A percentile compares a stretch with the other conserved stretches of the same genome.
Evolutionary conservation across 2,329 filamentous ascomycete species (phyloP).

Genomic region (Cordyceps cicadae): DNA sequence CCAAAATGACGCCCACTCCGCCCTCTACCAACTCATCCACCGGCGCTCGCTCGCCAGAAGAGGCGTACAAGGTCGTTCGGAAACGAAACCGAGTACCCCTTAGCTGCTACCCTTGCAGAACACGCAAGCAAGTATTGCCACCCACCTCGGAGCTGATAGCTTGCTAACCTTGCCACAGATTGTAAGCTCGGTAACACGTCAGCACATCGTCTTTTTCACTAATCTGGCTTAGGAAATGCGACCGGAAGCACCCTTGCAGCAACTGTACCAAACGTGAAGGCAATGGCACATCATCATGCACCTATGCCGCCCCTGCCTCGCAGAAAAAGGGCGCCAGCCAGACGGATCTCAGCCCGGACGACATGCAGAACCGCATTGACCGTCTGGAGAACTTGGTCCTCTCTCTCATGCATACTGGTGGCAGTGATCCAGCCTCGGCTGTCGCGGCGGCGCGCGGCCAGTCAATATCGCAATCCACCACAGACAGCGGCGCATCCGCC

Average conservation of each 20-base stretch:
- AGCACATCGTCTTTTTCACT: conserved; percentile 2
- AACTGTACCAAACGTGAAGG: conserved; percentile 91
- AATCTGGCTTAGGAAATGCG: conserved; percentile 68
- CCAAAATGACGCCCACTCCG: conserved; percentile 63
- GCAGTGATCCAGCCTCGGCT: conserved; percentile 37
- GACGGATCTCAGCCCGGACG: conserved; percentile 62
- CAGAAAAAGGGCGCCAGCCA: conserved; percentile 67
- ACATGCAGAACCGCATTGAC: conserved; percentile 98
- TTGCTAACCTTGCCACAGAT: conserved; percentile 26
- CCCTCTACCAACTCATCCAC: conserved; percentile 72
- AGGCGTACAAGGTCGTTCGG: conserved; percentile 78
- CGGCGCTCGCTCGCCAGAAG: conserved; percentile 70
- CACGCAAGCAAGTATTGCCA: conserved; percentile 63
- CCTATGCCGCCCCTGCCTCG: conserved; percentile 64
- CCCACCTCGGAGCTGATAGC: not conserved
- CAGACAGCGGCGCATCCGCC: conserved; percentile 37
- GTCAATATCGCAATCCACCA: conserved; percentile 29
- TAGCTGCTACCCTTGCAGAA: conserved; percentile 84
- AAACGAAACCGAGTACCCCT: conserved; percentile 88
- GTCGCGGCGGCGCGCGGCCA: conserved; percentile 24
- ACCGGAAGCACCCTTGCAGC: conserved; percentile 81
- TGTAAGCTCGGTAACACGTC: conserved; percentile 19
- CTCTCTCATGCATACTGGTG: conserved; percentile 85
- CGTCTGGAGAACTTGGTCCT: conserved; percentile 85
- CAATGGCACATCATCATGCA: conserved; percentile 70